Conservation (phyloP, 306 rosid genomes). For the Sicyos edulis region DNA sequence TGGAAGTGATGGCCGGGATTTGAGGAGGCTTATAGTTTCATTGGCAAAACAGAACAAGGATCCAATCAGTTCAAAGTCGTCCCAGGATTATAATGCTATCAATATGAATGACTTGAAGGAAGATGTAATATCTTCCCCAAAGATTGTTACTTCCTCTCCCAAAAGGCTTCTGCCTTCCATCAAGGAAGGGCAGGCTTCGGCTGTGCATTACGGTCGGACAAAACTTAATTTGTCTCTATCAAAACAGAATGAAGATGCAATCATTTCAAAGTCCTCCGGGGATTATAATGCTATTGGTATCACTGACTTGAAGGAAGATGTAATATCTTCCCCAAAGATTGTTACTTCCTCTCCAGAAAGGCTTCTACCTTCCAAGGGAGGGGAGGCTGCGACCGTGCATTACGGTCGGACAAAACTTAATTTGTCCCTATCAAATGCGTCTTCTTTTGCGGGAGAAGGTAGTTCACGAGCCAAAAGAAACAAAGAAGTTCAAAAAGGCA, state of each 20-base stretch:
- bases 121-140: conserved; percentile 15
- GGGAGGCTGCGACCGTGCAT: conserved; percentile 31
- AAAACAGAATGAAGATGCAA: conserved; percentile 10
- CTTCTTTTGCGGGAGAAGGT: conserved; percentile 24
- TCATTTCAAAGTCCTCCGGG: conserved; percentile 24
- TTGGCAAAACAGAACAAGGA: conserved; percentile 4
- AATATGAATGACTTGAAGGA: conserved; percentile 12
- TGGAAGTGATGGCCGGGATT: conserved; percentile 23
- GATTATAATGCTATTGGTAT: conserved; percentile 13
- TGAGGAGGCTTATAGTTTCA: neutral
- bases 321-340: conserved; percentile 12
- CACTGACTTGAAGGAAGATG: conserved; percentile 16
- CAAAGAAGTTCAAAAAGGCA: conserved; percentile 23
- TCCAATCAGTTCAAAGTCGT: conserved; percentile 19
- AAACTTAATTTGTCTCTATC: conserved; percentile 5
- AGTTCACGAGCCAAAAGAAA: conserved; percentile 19
- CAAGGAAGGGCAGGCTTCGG: conserved; percentile 34
- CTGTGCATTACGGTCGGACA: conserved; percentile 25
- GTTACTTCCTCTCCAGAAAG: conserved; percentile 28
- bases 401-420: conserved; percentile 8
- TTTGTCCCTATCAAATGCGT: conserved; percentile 17
- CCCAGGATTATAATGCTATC: conserved; percentile 21
- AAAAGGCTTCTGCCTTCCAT: conserved; percentile 28
- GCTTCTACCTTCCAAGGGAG: conserved; percentile 32
- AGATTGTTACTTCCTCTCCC: conserved; percentile 27